Base-by-base conservation (phyloP, 2,329 filamentous ascomycete species). In the Sordariomycetes sp. region DNA sequence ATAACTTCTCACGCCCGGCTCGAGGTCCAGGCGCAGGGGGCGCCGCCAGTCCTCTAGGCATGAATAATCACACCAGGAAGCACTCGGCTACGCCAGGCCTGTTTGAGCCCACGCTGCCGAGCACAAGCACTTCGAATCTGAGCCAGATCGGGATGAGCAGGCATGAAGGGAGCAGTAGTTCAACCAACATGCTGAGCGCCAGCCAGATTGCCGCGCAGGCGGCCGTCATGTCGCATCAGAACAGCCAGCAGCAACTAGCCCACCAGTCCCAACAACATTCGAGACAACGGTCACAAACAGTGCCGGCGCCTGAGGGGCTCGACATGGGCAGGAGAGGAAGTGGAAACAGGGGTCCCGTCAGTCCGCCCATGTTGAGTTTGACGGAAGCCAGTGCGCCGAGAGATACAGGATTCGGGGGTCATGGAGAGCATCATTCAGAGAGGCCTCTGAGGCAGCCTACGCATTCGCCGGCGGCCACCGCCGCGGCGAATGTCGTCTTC, bases 191-290 rank as follows among this genome's bases (percentile, higher is more conserved):
- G 18, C 57, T 75, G 40, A 69, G 70, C 2, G 76, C 82, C n/a
- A 86, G 82, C 55, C 80, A 86, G 54, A 86, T 87, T 42, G 84
- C 84, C 25, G 83, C 83, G 14, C 83, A 87, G 57, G 78, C 83
- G 8, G 84, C 84, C 36, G 77, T 82, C 49, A 77, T 85, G 62
- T 73, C 74, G 21, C 72, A 79, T 47, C 68, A 73, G 48, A 63
- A 65, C 28, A 53, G 46, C 45, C 52, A 36, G 37, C 33, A 39
- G 28, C 31, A 34, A 23, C 36, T 26, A 14, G n/a, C n/a, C n/a
- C 32, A 37, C 24, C 30, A 33, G 15, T n/a, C n/a, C 35, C 31
- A 39, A 8, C 25, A 57, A 30, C 69, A 72, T 46, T 64, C 55
- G 38, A 68, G 84, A 15, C 82, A 86, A 52, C 73, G 83, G 34